Conservation (phyloP, 495 filamentous ascomycete genomes). For the Aspergillus homomorphus region DNA sequence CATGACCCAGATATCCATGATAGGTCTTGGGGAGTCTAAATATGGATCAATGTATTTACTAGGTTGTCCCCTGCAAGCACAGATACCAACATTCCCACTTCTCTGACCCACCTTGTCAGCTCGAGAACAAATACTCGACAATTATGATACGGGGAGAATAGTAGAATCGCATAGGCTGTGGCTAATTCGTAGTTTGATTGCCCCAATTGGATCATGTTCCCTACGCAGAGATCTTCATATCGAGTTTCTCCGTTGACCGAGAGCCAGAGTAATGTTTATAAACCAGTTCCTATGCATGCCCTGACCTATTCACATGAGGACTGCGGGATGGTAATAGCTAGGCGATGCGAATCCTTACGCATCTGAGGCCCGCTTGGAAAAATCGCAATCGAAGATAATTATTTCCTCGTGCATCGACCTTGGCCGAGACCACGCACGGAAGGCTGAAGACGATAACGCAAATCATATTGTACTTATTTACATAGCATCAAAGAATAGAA, state of each 20-base stretch:
- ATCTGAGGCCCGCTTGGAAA: not conserved
- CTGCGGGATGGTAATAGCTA: not conserved
- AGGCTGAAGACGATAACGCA: conserved; percentile 29
- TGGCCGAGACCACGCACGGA: conserved; percentile 27
- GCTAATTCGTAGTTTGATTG: not conserved
- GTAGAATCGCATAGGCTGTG: not conserved
- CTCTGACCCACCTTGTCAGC: too few relatives aligned
- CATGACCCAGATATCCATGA: not conserved
- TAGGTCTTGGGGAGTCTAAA: too few relatives aligned
- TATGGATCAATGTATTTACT: too few relatives aligned
- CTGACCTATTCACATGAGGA: not conserved
- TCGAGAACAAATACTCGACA: not conserved
- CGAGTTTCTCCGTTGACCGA: too few relatives aligned
- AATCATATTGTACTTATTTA: conserved; percentile 48
- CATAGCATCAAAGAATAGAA: conserved; percentile 27
- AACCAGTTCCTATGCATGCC: not conserved
- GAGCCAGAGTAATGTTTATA: too few relatives aligned
- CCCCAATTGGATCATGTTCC: not conserved
- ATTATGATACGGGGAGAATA: not conserved
- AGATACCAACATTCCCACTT: too few relatives aligned
- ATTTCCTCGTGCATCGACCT: conserved; percentile 22
- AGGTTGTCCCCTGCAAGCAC: too few relatives aligned
- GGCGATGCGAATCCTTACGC: not conserved
- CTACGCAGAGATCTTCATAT: too few relatives aligned
- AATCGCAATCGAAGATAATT: not conserved